A percentile compares a stretch with the other conserved stretches of the same genome.
phyloP scores from a whole-genome alignment of 805 yeast genomes.

The Saturnispora sanitii region DNA sequence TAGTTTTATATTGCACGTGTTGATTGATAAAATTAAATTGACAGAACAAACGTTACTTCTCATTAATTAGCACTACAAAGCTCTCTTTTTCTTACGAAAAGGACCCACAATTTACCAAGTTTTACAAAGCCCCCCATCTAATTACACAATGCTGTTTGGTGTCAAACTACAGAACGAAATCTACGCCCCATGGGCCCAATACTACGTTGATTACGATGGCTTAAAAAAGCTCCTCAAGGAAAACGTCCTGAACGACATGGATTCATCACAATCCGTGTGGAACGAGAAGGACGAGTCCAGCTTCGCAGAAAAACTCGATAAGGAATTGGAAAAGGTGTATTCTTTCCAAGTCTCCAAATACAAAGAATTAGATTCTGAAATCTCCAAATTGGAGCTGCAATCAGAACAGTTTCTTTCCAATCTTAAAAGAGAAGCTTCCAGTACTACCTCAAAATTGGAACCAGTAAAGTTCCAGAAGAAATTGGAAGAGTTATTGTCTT shows the following conservation, averaged over 20 bases:
- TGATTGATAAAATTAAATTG: neutral
- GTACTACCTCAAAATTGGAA: conserved; percentile 35
- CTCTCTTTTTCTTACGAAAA: neutral
- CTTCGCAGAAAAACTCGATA: conserved; percentile 58
- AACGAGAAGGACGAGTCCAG: conserved; percentile 60
- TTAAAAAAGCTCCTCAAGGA: conserved; percentile 64
- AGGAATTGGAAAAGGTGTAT: conserved; percentile 68
- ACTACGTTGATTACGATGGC: conserved; percentile 56
- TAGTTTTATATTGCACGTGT: neutral
- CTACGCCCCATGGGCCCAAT: conserved; percentile 79
- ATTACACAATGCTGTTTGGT: conserved; percentile 64
- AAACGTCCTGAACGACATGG: conserved; percentile 31
- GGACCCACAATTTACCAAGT: neutral
- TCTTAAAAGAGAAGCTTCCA: conserved; percentile 15
- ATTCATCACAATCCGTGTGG: conserved; percentile 33
- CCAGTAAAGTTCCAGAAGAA: conserved; percentile 52
- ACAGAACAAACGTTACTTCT: neutral
- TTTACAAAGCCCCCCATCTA: neutral
- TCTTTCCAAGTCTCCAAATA: conserved; percentile 61
- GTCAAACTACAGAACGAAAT: conserved; percentile 72
- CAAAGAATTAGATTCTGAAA: conserved; percentile 52
- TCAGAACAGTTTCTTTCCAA: conserved; percentile 33
- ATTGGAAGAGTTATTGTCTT: conserved; percentile 62
- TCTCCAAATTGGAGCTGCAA: conserved; percentile 53
- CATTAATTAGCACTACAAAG: neutral